Evolutionary conservation across 2,329 filamentous ascomycete genomes (phyloP), one percentile per base, ranked within the genome.

Genomic region (Xenosphaeropsis pyriputrescens): DNA sequence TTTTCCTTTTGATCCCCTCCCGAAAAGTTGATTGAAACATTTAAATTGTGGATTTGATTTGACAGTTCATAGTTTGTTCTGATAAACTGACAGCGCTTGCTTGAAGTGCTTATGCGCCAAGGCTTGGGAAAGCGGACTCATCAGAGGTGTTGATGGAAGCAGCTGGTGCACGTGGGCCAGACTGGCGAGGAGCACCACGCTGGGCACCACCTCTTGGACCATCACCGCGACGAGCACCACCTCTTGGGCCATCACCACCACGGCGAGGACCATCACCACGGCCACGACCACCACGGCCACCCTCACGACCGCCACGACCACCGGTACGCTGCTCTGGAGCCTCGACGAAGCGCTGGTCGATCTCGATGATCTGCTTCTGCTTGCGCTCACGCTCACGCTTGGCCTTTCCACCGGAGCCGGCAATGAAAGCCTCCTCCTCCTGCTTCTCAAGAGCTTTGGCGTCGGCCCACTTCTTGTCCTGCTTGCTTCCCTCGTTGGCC

Each of bases 401-500:
- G 60, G 75, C 63, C 79, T 95, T 95, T 65, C 79, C 80, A 45
- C 67, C 70, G 48, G 70, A 61, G 51, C 71, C 77, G 54, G 80
- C 64, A 57, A 94, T 80, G 74, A 84, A 95, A 51, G 81, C 76
- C 52, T 85, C 77, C 11, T 75, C 72, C 15, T 63, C 60, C 13
- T 75, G 67, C 61, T 80, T 79, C 57, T 64, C 58, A 40, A 82
- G 65, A 41, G 70, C 57, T 70, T 88, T 93, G 59, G 85, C 86
- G 54, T 72, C 70, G 54, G 82, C 83, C 84, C 88, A 94, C 74
- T 95, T 91, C 75, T 91, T 89, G 70, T 86, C 78, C 54, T 67
- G 58, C 69, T 85, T 85, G 68, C 69, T 73, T 56, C 88, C 88
- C 70, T 95, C 88, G 70, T 96, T 95, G 62, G 89, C 68, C 69